Base-by-base conservation (phyloP, 805 yeast genomes). In the Saccharomycopsis sp. region DNA sequence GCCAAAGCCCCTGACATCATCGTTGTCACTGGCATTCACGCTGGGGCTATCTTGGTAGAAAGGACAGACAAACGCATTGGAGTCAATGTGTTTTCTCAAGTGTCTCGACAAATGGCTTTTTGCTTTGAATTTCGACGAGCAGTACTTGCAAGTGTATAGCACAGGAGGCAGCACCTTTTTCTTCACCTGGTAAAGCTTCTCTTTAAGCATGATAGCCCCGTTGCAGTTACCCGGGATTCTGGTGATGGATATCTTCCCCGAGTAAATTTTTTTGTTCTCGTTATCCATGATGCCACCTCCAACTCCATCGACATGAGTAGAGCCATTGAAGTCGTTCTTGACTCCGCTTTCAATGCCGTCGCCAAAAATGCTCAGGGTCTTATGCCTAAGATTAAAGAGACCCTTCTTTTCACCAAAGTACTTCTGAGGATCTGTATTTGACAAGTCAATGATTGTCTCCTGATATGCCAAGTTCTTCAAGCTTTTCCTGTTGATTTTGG, bases 91-190 rank as follows among this genome's bases (percentile, higher is more conserved):
- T 57, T 91, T 79, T 70, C 88, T 89, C 65, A 84, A 82, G 69
- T 91, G 97, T 60, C 97, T 77, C 62, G 85, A 79, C 61, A 91
- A 73, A 69, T 91, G 97, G 68, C 91, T 91, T 47, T 91, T 85
- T 59, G 97, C 77, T 12, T 92, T 89, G 72, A 91, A 91, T 1
- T 95, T 94, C 59, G 97, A 80, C 46, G 79, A 75, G 70, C 97
- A 91, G 37, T 83, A 79, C 44, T 79, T 74, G 71, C 97, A 91
- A 50, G 81, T 75, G 68, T 83, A 55, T 20, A 44, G 16, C 1
- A 37, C 21, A 7, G 57, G n/a, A 18, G 54, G 55, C 9, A 12
- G 91, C 86, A 87, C 56, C 83, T 82, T 51, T 84, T 70, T 69
- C 90, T 97, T 18, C 89, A 85, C 16, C 16, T 20, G 16, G 14